Percentiles rank a stretch among this genome's conserved stretches.
Conservation (phyloP, 2,329 filamentous ascomycete species). For the Talaromyces sp. region DNA sequence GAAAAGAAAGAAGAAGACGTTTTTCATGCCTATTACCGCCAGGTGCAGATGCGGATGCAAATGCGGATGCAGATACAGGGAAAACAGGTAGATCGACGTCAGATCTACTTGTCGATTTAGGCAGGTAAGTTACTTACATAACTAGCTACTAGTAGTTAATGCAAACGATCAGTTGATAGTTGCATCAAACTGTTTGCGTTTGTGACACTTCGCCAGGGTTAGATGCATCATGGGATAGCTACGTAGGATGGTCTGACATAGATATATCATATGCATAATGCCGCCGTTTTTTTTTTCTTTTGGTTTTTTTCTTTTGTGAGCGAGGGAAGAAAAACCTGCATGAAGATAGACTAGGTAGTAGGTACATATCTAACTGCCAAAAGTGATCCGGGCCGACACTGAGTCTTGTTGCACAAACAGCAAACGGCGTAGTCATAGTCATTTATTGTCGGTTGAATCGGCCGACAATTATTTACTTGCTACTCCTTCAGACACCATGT, state of each 20-base stretch:
- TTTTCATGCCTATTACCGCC: background rate
- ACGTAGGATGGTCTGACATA: too few relatives aligned
- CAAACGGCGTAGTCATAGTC: background rate
- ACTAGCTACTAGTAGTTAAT: too few relatives aligned
- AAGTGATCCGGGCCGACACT: background rate
- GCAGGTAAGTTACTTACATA: background rate
- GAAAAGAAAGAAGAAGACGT: background rate
- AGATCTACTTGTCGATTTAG: background rate
- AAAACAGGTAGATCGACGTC: background rate
- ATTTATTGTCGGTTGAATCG: too few relatives aligned
- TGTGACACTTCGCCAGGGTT: conserved; percentile 1
- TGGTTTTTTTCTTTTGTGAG: too few relatives aligned
- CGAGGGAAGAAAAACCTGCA: background rate
- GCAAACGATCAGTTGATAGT: background rate
- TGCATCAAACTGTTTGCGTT: background rate
- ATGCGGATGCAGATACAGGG: background rate
- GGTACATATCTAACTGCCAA: too few relatives aligned
- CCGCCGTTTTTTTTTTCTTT: too few relatives aligned
- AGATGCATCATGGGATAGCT: background rate
- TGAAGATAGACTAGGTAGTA: too few relatives aligned
- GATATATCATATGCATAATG: background rate
- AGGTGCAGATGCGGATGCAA: background rate
- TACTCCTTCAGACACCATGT: background rate
- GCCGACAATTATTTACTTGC: background rate
- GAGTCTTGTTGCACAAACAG: background rate